Evolutionary conservation across 2,329 filamentous ascomycete genomes (phyloP), one percentile per base, ranked within the genome.

Genomic region (Arachnomyces sp.): DNA sequence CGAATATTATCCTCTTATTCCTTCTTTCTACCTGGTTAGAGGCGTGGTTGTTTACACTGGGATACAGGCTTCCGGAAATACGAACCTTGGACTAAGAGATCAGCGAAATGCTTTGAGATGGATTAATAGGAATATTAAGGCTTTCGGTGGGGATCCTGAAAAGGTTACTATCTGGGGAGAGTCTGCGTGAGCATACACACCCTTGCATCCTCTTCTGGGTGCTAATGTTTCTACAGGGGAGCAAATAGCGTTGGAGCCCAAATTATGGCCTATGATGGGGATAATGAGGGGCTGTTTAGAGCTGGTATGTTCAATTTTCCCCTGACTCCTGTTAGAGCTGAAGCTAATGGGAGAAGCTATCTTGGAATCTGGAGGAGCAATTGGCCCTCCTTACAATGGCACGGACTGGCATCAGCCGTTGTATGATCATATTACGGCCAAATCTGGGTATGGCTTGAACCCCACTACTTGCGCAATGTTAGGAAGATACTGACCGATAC

Each of bases 101-200:
- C 60, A 63, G 39, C 53, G 59, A 2, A 49, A 54, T 17, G 59
- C 58, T 18, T 55, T 63, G 47, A 54, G 49, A 7, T 63, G 60
- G 60, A 54, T 63, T 9, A 58, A 59, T 44, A 41, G 56, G 31
- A 57, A 62, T 39, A 62, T 63, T 30, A 29, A 47, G 14, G 51
- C 54, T 0, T 63, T 63, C 36, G 59, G 59, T 31, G 50, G 50
- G 12, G 43, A 49, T 35, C 47, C 50, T 4, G 34, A 34, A 13
- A 44, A 45, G 25, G 51, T 63, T 17, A 61, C 59, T 4, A 61
- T 63, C 14, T 63, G 60, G 50, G 60, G 60, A 12, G 59, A 63
- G 41, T 60, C 57, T 30, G 55, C 55, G 55, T 58, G 36, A 43
- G 53, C 43, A 13, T 13, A 16, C 43, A 13, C 12, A 16, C 9